These are phyloP conservation scores for Clathrospora elynae DNA, from an alignment of 2,329 filamentous ascomycete genomes.

Conservation along the genomic window DNA sequence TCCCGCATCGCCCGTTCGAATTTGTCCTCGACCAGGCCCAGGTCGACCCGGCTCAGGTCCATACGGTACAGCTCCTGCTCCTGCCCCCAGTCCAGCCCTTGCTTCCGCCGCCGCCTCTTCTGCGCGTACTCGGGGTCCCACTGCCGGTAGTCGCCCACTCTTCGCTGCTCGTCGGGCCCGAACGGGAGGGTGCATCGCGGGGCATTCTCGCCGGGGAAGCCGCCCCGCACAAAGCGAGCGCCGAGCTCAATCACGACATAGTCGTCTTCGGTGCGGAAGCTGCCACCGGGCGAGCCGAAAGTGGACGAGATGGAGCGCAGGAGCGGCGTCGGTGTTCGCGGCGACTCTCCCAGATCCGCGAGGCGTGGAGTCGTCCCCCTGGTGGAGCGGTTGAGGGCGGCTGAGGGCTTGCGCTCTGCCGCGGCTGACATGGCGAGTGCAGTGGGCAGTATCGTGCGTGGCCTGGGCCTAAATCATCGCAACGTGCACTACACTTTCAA, in stretches of 20 bases:
- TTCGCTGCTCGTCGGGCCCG: constrained; percentile 74
- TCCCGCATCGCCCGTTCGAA: constrained; percentile 82
- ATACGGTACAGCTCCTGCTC: constrained; percentile 77
- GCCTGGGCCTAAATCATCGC: background rate
- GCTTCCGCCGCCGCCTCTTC: constrained; percentile 55
- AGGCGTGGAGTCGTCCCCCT: constrained; percentile 42
- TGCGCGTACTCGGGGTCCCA: constrained; percentile 64
- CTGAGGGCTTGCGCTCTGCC: constrained; percentile 42
- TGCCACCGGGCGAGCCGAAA: constrained; percentile 62
- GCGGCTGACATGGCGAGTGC: constrained; percentile 18
- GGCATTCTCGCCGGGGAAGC: constrained; percentile 81
- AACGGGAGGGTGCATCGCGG: constrained; percentile 75
- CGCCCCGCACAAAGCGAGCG: constrained; percentile 75
- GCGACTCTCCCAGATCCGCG: constrained; percentile 45
- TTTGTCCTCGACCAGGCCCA: constrained; percentile 83
- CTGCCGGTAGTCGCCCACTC: constrained; percentile 79
- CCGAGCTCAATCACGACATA: constrained; percentile 86
- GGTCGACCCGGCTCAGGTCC: constrained; percentile 73
- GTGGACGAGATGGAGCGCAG: constrained; percentile 64
- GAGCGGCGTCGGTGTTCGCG: constrained; percentile 52
- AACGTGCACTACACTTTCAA: background rate
- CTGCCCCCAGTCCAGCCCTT: constrained; percentile 63
- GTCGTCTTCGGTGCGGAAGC: constrained; percentile 71
- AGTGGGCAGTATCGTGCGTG: background rate
- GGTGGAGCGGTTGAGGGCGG: constrained; percentile 35